Conservation (phyloP, 352 stramenopile species). For the Globisporangium takayamanum region DNA sequence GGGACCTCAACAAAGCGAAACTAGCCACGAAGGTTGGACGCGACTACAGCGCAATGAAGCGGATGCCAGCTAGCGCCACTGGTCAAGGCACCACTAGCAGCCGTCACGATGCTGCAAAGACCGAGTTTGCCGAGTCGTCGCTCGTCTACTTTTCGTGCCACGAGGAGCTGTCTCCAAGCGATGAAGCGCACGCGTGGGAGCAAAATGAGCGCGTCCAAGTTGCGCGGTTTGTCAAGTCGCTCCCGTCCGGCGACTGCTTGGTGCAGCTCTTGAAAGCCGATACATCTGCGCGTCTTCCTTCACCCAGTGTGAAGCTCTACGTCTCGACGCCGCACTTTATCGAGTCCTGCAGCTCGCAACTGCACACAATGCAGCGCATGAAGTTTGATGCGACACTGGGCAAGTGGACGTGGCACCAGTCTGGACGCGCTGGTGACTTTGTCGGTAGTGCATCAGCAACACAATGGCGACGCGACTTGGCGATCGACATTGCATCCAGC, state of each 20-base stretch:
- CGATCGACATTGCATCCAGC: slow-evolving; percentile 6
- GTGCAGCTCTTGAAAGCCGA: slow-evolving; percentile 30
- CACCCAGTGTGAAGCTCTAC: slow-evolving; percentile 14
- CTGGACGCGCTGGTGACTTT: too few relatives aligned
- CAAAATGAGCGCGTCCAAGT: slow-evolving; percentile 28
- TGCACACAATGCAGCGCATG: slow-evolving; percentile 33
- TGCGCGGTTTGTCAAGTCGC: slow-evolving; percentile 21
- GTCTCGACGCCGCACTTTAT: slow-evolving; percentile 34
- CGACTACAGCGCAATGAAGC: background rate
- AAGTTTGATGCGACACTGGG: slow-evolving; percentile 17
- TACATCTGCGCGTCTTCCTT: background rate
- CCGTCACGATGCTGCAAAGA: slow-evolving; percentile 3
- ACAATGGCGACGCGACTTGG: background rate
- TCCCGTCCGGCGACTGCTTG: slow-evolving; percentile 27
- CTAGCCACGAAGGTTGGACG: background rate
- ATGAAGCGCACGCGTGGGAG: slow-evolving; percentile 8
- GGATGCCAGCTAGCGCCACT: too few relatives aligned
- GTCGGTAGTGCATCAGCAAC: background rate
- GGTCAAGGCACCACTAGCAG: too few relatives aligned
- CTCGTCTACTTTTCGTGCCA: slow-evolving; percentile 30
- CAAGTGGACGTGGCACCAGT: slow-evolving; percentile 21
- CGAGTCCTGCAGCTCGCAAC: slow-evolving; percentile 27
- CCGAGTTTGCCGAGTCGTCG: slow-evolving; percentile 21
- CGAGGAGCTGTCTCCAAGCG: slow-evolving; percentile 10
- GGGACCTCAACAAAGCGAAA: slow-evolving; percentile 3